Conservation (phyloP, 805 yeast genomes). For the Vanderwaltozyma tropicalis region DNA sequence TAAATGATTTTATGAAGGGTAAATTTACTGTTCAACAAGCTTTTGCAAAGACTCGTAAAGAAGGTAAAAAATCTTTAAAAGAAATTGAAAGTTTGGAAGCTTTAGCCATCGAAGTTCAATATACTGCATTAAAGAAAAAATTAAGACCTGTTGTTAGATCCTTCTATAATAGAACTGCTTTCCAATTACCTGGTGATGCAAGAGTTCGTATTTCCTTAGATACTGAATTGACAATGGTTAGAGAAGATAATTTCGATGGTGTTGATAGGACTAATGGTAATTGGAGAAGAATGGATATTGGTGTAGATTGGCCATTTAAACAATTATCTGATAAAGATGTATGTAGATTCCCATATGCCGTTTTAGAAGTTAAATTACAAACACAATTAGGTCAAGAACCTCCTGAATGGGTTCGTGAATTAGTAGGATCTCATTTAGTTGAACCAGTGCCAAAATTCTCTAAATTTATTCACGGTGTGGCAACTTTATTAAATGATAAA, state of each 20-base stretch:
- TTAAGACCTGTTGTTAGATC: constrained; percentile 92
- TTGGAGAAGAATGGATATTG: constrained; percentile 98
- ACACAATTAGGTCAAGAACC: constrained; percentile 99
- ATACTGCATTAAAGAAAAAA: constrained; percentile 71
- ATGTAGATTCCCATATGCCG: constrained; percentile 95
- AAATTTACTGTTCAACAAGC: constrained; percentile 79
- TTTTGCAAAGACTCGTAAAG: constrained; percentile 85
- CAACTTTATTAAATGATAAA: constrained; percentile 77
- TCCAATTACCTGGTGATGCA: constrained; percentile 98
- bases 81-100: constrained; percentile 91
- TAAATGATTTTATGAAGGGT: constrained; percentile 76
- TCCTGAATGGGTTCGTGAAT: constrained; percentile 92
- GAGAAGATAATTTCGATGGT: constrained; percentile 96
- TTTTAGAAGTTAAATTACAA: constrained; percentile 91
- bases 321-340: constrained; percentile 79
- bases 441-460: constrained; percentile 98
- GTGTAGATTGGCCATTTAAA: constrained; percentile 89
- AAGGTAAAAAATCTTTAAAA: constrained; percentile 75
- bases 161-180: constrained; percentile 95
- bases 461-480: constrained; percentile 93
- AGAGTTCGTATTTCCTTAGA: constrained; percentile 96
- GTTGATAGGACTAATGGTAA: constrained; percentile 78
- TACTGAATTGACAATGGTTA: constrained; percentile 92
- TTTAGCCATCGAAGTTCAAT: constrained; percentile 87
- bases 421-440: constrained; percentile 84